Evolutionary conservation across 129 eudicot species (phyloP).

Genomic region (Artemisia argyi): DNA sequence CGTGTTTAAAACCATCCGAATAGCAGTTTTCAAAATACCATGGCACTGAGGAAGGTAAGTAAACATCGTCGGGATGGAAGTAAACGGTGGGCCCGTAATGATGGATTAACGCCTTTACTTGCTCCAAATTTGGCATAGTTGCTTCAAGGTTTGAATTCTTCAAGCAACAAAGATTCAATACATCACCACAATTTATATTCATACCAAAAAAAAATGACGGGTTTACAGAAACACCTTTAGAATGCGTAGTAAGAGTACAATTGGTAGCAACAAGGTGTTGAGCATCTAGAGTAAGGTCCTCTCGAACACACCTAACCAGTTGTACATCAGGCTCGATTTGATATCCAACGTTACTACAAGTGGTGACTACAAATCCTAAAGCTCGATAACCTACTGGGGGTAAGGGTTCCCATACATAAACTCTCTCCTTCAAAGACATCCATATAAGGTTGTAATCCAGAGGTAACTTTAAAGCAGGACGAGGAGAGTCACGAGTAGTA

Average conservation of each 20-base stretch:
- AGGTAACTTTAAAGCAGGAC: slow-evolving; percentile 58
- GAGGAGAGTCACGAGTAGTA: slow-evolving; percentile 2
- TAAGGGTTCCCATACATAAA: slow-evolving; percentile 70
- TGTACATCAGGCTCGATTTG: slow-evolving; percentile 54
- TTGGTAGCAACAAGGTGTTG: too few species aligned
- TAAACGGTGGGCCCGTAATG: slow-evolving; percentile 84
- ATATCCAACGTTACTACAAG: neutral
- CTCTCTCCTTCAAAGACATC: slow-evolving; percentile 30
- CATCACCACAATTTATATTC: slow-evolving; percentile 28
- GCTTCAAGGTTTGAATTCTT: slow-evolving; percentile 44
- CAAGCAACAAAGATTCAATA: slow-evolving; percentile 50
- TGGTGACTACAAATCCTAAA: slow-evolving; percentile 70
- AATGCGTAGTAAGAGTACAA: slow-evolving; percentile 28
- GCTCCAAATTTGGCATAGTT: slow-evolving; percentile 84
- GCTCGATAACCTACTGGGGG: slow-evolving; percentile 73
- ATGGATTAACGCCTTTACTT: slow-evolving; percentile 65
- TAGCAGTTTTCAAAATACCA: slow-evolving; percentile 90
- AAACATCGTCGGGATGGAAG: slow-evolving; percentile 84
- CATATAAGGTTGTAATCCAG: slow-evolving; percentile 57
- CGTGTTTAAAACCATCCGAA: slow-evolving; percentile 75
- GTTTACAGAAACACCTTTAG: slow-evolving; percentile 73
- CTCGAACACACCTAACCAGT: slow-evolving; percentile 75
- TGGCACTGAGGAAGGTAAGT: slow-evolving; percentile 76
- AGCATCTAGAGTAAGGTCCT: slow-evolving; percentile 47
- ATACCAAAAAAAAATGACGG: slow-evolving; percentile 62